These are phyloP conservation scores for Rosellinia necatrix DNA, from an alignment of 2,329 filamentous ascomycete genomes.

Conservation along the genomic window DNA sequence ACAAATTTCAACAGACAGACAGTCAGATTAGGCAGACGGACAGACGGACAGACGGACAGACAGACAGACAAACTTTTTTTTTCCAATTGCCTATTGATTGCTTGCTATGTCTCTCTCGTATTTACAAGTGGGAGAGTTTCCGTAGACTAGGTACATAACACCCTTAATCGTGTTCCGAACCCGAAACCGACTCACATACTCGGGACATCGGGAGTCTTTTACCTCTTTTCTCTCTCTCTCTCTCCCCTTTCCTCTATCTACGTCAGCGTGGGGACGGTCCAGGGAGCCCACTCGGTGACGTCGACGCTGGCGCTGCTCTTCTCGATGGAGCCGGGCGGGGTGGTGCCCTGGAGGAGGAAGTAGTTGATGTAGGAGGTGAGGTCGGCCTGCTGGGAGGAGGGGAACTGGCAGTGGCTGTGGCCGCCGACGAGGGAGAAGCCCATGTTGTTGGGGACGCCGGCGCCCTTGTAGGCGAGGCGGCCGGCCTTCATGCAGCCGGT, in stretches of 20 bases:
- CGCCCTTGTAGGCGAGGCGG: constrained; percentile 57
- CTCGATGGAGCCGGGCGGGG: constrained; percentile 43
- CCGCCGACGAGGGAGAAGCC: constrained; percentile 60
- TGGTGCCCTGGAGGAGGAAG: constrained; percentile 51
- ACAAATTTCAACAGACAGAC: no score
- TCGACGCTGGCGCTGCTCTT: constrained; percentile 46
- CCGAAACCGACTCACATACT: no score
- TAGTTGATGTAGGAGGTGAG: constrained; percentile 60
- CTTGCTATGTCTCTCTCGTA: background rate
- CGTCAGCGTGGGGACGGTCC: constrained; percentile 45
- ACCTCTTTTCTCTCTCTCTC: background rate
- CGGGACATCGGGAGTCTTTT: no score
- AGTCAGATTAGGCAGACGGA: no score
- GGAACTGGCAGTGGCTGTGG: constrained; percentile 62
- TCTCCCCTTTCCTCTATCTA: constrained; percentile 29
- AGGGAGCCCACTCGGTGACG: constrained; percentile 47
- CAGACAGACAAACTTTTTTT: background rate
- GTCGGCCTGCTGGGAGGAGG: constrained; percentile 54
- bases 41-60: background rate
- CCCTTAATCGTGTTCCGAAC: background rate
- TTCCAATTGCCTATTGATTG: constrained; percentile 1
- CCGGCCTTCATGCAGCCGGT: constrained; percentile 63
- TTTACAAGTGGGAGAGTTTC: constrained; percentile 3
- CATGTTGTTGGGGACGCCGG: constrained; percentile 59
- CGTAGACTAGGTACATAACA: constrained; percentile 2